A percentile compares a stretch with the other conserved stretches of the same genome.
Evolutionary conservation across 2,329 filamentous ascomycete genomes (phyloP).

Genomic region (Emmonsiellopsis sp.): DNA sequence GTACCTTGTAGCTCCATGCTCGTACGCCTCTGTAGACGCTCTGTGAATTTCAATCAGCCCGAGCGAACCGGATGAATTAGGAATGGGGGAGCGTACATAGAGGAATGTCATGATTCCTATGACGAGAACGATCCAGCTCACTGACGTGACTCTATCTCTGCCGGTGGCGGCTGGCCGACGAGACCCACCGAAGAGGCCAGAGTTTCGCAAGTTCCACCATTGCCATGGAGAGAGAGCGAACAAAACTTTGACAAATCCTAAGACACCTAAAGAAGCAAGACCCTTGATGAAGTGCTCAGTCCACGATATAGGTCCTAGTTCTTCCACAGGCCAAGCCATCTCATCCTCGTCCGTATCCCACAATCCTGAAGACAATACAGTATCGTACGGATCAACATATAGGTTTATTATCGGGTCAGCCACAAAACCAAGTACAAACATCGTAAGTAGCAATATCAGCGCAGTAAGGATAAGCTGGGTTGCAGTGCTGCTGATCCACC

Average conservation of each 20-base stretch:
- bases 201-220: slow-evolving; percentile 63
- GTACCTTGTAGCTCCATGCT: slow-evolving; percentile 58
- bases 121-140: slow-evolving; percentile 69
- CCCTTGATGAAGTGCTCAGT: slow-evolving; percentile 79
- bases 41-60: slow-evolving; percentile 30
- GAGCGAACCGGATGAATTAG: neutral
- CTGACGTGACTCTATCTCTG: slow-evolving; percentile 64
- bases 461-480: slow-evolving; percentile 64
- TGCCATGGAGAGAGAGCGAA: slow-evolving; percentile 65
- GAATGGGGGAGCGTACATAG: slow-evolving; percentile 45
- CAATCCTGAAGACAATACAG: slow-evolving; percentile 41
- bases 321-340: slow-evolving; percentile 8
- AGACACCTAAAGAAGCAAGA: slow-evolving; percentile 74
- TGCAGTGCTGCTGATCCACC: slow-evolving; percentile 55
- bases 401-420: slow-evolving; percentile 87
- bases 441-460: slow-evolving; percentile 56
- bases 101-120: slow-evolving; percentile 75
- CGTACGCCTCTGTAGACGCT: slow-evolving; percentile 74
- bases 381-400: slow-evolving; percentile 68
- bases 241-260: slow-evolving; percentile 76
- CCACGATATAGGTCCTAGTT: slow-evolving; percentile 52
- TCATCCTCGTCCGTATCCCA: slow-evolving; percentile 26
- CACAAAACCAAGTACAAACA: slow-evolving; percentile 82
- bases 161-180: slow-evolving; percentile 52
- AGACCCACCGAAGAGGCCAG: slow-evolving; percentile 45